Base-by-base conservation (phyloP, 257 asterid species). In the Solanum phureja region DNA sequence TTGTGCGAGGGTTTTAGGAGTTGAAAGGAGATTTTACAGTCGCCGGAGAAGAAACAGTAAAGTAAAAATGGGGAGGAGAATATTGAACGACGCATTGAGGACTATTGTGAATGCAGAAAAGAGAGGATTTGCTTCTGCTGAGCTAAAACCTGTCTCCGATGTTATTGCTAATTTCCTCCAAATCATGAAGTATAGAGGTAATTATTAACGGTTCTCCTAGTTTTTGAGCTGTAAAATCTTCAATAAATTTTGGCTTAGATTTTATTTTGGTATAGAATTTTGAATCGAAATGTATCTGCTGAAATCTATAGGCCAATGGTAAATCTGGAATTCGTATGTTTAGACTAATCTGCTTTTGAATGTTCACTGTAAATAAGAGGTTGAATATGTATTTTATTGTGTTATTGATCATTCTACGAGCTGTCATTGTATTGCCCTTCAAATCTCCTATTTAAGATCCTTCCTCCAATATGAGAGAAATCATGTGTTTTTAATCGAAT, bases 121-220 rank as follows among this genome's bases (percentile, higher is more conserved):
- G 91, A 93, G 99, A 91, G 96, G 98, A 11, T 97, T 97, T 75
- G 98, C 98, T 74, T 92, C 99, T 1, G 90, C 99, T 40, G 93
- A 95, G 90, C 98, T 97, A 31, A 89, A 93, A 84, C 99, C 98
- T 13, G 40, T 95, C 89, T 97, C 99, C 56, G 83, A 93, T 89
- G 98, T 94, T 89, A 92, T 95, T 83, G 89, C 99, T n/a, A 92
- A 97, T 64, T 97, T 97, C 91, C 95, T 97, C 35, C 96, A 95
- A 86, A 97, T 97, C 93, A 96, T 96, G 99, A 95, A 94, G 91
- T 93, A 94, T 91, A 90, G 98, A 93, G 99, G 99, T 95, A 18
- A 10, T 19, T 82, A 29, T 31, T 10, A 49, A 27, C 40, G 24
- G 4, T 27, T 79, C 84, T 76, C 35, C 13, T 77, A 40, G 14